Evolutionary conservation across 306 rosid species (phyloP).

Genomic region (Mimosa pudica): DNA sequence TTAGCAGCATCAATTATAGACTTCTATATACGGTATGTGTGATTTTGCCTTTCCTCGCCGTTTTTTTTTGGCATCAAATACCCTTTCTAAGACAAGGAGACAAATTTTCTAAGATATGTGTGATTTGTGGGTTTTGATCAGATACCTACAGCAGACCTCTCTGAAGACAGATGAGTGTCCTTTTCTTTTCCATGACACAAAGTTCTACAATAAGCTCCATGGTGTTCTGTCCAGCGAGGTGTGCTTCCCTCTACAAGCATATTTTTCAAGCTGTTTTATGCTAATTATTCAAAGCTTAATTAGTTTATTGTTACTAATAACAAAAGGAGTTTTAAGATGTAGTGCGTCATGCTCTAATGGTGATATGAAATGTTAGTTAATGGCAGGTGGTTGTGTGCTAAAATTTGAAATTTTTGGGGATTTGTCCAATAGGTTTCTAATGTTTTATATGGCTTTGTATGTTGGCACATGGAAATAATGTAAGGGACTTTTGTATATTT

Average conservation of each 20-base stretch:
- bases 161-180: conserved; percentile 60
- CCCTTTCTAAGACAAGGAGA: no score
- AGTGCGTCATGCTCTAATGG: no score
- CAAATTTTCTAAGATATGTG: no score
- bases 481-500: background rate
- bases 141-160: conserved; percentile 69
- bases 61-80: no score
- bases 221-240: conserved; percentile 85
- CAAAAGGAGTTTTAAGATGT: no score
- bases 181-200: conserved; percentile 67
- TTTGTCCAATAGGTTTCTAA: background rate
- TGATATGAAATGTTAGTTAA: no score
- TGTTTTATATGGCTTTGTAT: background rate
- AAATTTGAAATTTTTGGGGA: background rate
- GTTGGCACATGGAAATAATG: background rate
- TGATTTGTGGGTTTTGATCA: conserved; percentile 35
- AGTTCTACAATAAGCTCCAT: conserved; percentile 83
- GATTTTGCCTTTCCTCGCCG: no score
- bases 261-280: background rate
- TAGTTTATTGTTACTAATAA: no score
- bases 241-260: conserved; percentile 26
- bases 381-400: no score
- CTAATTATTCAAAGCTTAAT: no score
- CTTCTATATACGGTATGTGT: no score
- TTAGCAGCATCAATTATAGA: no score